Evolutionary conservation across 139 green algal species (phyloP), one percentile per base, ranked within the genome.

Genomic region (Chlorokybus atmophyticus): DNA sequence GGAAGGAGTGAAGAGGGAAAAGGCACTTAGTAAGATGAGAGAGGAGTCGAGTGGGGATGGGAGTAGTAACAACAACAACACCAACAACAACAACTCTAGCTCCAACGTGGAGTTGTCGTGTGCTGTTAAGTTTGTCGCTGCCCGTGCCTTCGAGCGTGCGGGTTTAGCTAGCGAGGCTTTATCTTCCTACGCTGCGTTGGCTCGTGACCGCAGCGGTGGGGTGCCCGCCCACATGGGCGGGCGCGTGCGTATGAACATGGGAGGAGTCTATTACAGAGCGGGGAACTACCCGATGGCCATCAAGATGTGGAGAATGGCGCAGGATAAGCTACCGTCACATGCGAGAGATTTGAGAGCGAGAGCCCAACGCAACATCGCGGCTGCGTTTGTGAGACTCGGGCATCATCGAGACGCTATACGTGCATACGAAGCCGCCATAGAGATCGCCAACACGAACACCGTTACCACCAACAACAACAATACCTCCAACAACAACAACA

Each of bases 181-280:
- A 28, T 70, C 83, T 29, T 52, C 66, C 19, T 94, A 87, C 74
- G 76, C 64, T 26, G 29, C 74, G 32, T 63, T 93, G 28, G 60
- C 87, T 1, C 78, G 78, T 40, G 83, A 81, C 70, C 83, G 85
- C 66, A 21, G 57, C 7, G 60, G 35, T 23, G 17, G 7, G 17
- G 32, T 59, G 21, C 21, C 26, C 4, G n/a, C n/a, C n/a, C n/a
- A n/a, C n/a, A n/a, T n/a, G n/a, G n/a, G n/a, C n/a, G 57, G 75
- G 29, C 71, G 78, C 35, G 73, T 93, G 55, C 76, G 85, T 8
- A 67, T 93, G 28, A 93, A 93, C 70, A 88, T 93, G 74, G 85
- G 85, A 40, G 88, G 87, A 68, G 76, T 90, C 4, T 79, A 92
- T 60, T 87, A 80, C 62, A 68, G 86, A 59, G 68, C 81, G 70